A percentile compares a stretch with the other conserved stretches of the same genome.
These are phyloP conservation scores for Massariosphaeria phaeospora DNA, from an alignment of 495 filamentous ascomycete genomes.

Conservation along the genomic window DNA sequence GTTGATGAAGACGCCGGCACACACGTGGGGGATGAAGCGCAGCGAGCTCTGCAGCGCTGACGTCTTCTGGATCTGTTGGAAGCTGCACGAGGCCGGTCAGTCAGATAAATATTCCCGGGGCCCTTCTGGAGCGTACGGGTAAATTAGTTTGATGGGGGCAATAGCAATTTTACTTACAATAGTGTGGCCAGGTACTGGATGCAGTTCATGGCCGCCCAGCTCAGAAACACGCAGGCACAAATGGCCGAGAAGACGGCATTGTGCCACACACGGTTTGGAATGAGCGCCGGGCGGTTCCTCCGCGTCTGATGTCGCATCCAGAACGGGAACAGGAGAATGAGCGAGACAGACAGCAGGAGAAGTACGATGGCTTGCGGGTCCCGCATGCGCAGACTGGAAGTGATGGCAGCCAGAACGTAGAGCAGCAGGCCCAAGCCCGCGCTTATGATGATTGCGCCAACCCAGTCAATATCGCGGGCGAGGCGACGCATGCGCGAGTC, in stretches of 20 bases:
- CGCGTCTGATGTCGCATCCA: slow-evolving; percentile 45
- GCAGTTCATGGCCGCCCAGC: slow-evolving; percentile 46
- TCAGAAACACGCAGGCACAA: slow-evolving; percentile 49
- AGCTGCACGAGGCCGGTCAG: not conserved
- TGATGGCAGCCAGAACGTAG: slow-evolving; percentile 45
- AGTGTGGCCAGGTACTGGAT: not conserved
- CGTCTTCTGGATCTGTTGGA: not conserved
- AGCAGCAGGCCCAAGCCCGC: slow-evolving; percentile 40
- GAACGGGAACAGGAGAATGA: slow-evolving; percentile 44
- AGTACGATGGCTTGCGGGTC: slow-evolving; percentile 37
- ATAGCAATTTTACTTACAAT: not conserved
- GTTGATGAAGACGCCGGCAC: not conserved
- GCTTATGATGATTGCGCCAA: slow-evolving; percentile 41
- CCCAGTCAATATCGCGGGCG: slow-evolving; percentile 45
- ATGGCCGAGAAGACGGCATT: slow-evolving; percentile 46
- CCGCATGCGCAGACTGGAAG: slow-evolving; percentile 32
- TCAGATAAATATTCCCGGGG: not conserved
- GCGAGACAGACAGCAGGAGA: slow-evolving; percentile 39
- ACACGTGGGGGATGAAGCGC: not conserved
- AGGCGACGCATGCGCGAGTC: slow-evolving; percentile 26
- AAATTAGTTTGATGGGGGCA: too few relatives aligned
- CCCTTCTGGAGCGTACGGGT: too few relatives aligned
- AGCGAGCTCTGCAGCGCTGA: not conserved
- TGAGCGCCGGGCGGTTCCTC: slow-evolving; percentile 40
- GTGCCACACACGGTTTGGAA: slow-evolving; percentile 50